Percentiles rank a stretch among this genome's conserved stretches.
Conservation (phyloP, 352 stramenopile genomes). For the Globisporangium carolinianum region DNA sequence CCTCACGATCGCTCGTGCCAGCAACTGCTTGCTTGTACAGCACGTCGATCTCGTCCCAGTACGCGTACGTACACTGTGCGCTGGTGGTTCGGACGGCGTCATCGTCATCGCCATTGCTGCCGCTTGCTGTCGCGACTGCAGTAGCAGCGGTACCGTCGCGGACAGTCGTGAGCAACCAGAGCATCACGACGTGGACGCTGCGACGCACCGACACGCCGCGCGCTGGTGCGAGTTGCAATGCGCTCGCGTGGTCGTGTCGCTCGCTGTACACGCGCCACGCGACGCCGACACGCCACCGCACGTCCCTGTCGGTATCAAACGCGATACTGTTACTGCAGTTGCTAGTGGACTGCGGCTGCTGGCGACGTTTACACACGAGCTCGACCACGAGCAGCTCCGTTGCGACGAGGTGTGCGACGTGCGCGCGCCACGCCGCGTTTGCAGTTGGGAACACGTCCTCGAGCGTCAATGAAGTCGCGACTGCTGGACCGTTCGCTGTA, state of each 20-base stretch:
- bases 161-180: slow-evolving; percentile 38
- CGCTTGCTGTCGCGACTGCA: not conserved
- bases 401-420: slow-evolving; percentile 18
- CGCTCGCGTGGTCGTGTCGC: slow-evolving; percentile 1
- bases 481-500: not conserved
- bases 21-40: slow-evolving; percentile 21
- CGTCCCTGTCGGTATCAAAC: not conserved
- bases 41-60: slow-evolving; percentile 46
- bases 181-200: slow-evolving; percentile 43
- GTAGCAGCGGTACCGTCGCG: not conserved
- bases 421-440: slow-evolving; percentile 8
- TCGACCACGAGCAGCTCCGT: slow-evolving; percentile 30
- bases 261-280: slow-evolving; percentile 24
- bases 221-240: not conserved
- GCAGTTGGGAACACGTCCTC: slow-evolving; percentile 20
- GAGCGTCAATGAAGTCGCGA: slow-evolving; percentile 10
- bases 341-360: too few species aligned
- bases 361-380: slow-evolving; percentile 8
- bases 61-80: slow-evolving; percentile 31
- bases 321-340: too few species aligned
- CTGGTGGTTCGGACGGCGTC: too few species aligned
- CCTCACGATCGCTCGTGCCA: not conserved
- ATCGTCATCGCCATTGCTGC: not conserved
- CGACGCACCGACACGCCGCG: slow-evolving; percentile 11
- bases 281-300: slow-evolving; percentile 25